Conservation (phyloP, 805 yeast species). For the Sporopachydermia quercuum region DNA sequence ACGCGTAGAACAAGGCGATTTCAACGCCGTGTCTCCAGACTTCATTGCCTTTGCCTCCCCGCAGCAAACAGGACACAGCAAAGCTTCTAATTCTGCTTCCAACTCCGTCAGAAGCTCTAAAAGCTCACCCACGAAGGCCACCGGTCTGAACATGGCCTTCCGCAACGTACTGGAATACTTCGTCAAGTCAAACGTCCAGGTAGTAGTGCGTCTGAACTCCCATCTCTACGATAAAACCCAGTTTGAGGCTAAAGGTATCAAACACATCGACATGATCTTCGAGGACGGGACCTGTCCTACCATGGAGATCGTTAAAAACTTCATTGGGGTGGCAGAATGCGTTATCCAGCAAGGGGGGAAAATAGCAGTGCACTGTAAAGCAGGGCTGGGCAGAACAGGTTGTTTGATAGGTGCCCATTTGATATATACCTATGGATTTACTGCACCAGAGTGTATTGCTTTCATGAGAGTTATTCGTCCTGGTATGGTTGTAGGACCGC, state of each 20-base stretch:
- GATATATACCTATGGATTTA: slow-evolving; percentile 91
- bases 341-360: slow-evolving; percentile 77
- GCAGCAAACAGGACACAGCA: slow-evolving; percentile 36
- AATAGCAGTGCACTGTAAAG: slow-evolving; percentile 98
- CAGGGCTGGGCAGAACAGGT: slow-evolving; percentile 96
- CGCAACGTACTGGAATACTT: slow-evolving; percentile 71
- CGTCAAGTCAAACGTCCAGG: slow-evolving; percentile 53
- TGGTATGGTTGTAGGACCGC: slow-evolving; percentile 99
- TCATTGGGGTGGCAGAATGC: slow-evolving; percentile 90
- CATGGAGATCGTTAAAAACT: slow-evolving; percentile 80
- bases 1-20: slow-evolving; percentile 93
- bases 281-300: slow-evolving; percentile 98
- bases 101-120: background rate
- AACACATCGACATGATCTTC: slow-evolving; percentile 89
- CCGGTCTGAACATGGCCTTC: slow-evolving; percentile 25
- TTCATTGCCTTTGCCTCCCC: slow-evolving; percentile 98
- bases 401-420: slow-evolving; percentile 95
- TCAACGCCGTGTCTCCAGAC: slow-evolving; percentile 81
- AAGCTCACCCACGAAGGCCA: too few relatives aligned
- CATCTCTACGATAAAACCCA: slow-evolving; percentile 77
- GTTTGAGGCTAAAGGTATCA: slow-evolving; percentile 69
- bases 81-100: slow-evolving; percentile 43
- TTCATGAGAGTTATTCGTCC: slow-evolving; percentile 94
- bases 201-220: slow-evolving; percentile 86
- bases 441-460: slow-evolving; percentile 93